Evolutionary conservation across 495 filamentous ascomycete species (phyloP).

Genomic region (Tuber magnatum): DNA sequence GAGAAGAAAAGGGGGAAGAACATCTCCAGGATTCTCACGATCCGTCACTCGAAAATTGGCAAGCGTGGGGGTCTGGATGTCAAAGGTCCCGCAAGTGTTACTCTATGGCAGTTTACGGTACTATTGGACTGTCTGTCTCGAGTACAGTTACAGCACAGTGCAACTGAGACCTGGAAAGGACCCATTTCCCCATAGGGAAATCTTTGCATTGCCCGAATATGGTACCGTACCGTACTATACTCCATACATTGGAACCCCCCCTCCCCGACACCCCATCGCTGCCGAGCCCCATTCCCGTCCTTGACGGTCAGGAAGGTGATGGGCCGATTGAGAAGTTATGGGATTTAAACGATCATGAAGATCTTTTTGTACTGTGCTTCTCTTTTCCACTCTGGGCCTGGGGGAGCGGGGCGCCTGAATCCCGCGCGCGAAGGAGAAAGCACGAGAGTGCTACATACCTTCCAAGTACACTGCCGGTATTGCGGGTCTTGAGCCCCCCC

Average conservation of each 20-base stretch:
- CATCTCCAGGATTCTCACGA: not conserved
- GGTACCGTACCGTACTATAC: not conserved
- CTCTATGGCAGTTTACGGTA: not conserved
- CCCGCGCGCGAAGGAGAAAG: not conserved
- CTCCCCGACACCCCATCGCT: not conserved
- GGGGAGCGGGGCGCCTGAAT: not conserved
- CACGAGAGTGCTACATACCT: not conserved
- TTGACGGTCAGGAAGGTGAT: not conserved
- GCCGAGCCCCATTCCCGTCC: not conserved
- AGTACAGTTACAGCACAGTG: not conserved
- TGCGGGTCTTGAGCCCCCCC: not conserved
- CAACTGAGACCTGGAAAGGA: not conserved
- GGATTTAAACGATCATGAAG: not conserved
- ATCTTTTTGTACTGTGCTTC: not conserved
- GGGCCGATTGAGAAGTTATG: constrained; percentile 1
- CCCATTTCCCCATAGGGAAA: not conserved
- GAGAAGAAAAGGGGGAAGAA: not conserved
- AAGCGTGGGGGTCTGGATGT: not conserved
- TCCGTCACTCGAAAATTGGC: not conserved
- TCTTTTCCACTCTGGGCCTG: not conserved
- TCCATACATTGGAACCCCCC: not conserved
- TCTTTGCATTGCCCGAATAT: not conserved
- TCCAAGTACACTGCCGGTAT: not conserved
- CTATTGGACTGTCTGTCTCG: not conserved
- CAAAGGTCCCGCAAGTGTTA: not conserved